Evolutionary conservation across 768 basidiomycete genomes (phyloP).

Genomic region (Termitomyces eurrhizus): DNA sequence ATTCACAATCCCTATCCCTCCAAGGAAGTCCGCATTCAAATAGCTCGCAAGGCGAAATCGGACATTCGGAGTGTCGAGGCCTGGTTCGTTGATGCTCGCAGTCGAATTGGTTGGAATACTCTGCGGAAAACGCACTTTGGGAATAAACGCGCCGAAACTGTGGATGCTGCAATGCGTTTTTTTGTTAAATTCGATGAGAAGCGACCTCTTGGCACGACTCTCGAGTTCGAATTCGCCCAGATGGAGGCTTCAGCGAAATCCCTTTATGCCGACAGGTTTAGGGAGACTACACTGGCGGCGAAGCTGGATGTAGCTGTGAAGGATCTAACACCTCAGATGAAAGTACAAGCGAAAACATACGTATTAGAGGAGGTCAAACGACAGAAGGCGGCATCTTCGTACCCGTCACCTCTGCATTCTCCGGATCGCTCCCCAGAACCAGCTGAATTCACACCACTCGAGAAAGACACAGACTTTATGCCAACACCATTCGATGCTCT

Average conservation of each 20-base stretch:
- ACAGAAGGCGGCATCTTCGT: constrained; percentile 6
- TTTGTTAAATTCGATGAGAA: constrained; percentile 21
- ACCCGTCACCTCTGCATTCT: constrained; percentile 19
- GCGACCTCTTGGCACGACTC: constrained; percentile 15
- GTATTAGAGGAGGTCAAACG: constrained; percentile 9
- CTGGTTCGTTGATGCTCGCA: constrained; percentile 48
- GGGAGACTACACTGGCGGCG: constrained; percentile 10
- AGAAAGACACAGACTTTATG: constrained; percentile 1
- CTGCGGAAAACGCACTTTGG: constrained; percentile 31
- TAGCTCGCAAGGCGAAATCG: constrained; percentile 24
- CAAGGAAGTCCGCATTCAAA: constrained; percentile 20
- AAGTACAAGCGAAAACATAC: constrained; percentile 3
- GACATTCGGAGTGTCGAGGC: constrained; percentile 29
- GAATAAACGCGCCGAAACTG: constrained; percentile 29
- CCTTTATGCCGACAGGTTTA: constrained; percentile 20
- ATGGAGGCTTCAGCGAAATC: constrained; percentile 18
- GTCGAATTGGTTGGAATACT: constrained; percentile 51
- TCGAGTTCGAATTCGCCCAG: constrained; percentile 20
- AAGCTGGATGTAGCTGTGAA: constrained; percentile 28
- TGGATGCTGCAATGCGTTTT: constrained; percentile 34
- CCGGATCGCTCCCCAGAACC: constrained; percentile 12
- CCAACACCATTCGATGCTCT: background rate
- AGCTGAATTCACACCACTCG: background rate
- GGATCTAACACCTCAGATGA: constrained; percentile 22
- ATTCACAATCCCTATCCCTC: constrained; percentile 52